These are phyloP conservation scores for Fusarium pseudograminearum DNA, from an alignment of 2,329 filamentous ascomycete species.

Conservation along the genomic window DNA sequence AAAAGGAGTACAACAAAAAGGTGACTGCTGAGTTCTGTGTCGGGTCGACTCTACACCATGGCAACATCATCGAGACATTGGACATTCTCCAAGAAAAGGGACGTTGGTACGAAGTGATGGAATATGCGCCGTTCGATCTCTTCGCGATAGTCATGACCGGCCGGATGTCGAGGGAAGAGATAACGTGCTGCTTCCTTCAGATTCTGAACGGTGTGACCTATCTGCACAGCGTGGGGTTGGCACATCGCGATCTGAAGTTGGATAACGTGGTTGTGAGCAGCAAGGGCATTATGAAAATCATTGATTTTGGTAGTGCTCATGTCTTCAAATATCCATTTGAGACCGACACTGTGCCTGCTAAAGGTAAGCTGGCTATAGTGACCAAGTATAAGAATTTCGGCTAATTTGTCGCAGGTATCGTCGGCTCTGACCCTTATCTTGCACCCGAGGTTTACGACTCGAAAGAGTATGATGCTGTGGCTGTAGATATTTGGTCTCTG, in stretches of 20 bases:
- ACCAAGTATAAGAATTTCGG: neutral
- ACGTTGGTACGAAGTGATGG: constrained; percentile 99
- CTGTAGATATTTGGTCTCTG: constrained; percentile 96
- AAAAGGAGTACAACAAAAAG: constrained; percentile 98
- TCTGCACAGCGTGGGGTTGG: constrained; percentile 92
- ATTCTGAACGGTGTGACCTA: constrained; percentile 96
- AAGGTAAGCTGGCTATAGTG: constrained; percentile 47
- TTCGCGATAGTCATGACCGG: constrained; percentile 99
- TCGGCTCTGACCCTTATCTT: constrained; percentile 93
- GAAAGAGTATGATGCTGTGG: constrained; percentile 91
- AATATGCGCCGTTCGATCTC: constrained; percentile 94
- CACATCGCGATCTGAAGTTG: constrained; percentile 93
- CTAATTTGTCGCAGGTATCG: constrained; percentile 61
- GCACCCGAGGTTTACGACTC: constrained; percentile 97
- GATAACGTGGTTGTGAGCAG: constrained; percentile 99
- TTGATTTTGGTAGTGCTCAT: constrained; percentile 97
- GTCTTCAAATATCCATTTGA: constrained; percentile 99
- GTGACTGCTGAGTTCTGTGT: constrained; percentile 98
- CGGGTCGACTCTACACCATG: constrained; percentile 94
- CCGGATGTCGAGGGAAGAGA: constrained; percentile 92
- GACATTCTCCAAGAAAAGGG: constrained; percentile 95
- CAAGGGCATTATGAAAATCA: constrained; percentile 98
- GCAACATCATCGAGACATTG: constrained; percentile 97
- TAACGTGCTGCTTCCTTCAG: constrained; percentile 91
- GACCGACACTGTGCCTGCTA: constrained; percentile 64